phyloP scores from a whole-genome alignment of 2,329 filamentous ascomycete species.

The Leptographium lundbergii region DNA sequence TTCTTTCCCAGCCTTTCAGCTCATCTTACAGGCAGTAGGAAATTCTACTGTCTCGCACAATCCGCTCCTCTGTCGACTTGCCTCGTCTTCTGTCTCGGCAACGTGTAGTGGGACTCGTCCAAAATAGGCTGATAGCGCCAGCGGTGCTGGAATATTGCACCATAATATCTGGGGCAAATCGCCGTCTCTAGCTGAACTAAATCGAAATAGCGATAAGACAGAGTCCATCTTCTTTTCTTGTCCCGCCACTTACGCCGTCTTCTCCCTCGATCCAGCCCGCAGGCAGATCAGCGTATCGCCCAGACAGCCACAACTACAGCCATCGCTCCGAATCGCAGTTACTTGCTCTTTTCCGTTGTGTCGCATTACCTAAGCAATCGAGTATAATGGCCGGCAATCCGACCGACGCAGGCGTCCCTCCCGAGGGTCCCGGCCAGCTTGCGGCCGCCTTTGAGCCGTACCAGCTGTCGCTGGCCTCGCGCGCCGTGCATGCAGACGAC shows the following conservation, averaged over 20 bases:
- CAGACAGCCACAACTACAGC: background rate
- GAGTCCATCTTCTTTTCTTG: background rate
- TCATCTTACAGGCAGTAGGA: background rate
- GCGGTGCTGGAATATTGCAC: background rate
- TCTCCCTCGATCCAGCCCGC: background rate
- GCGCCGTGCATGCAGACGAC: slow-evolving; percentile 74
- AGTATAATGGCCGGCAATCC: background rate
- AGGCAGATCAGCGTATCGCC: background rate
- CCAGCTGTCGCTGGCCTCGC: slow-evolving; percentile 48
- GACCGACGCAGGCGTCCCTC: background rate
- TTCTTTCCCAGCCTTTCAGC: too few species aligned
- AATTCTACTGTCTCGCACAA: background rate
- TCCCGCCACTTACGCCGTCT: background rate
- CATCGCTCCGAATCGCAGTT: too few species aligned
- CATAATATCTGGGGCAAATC: background rate
- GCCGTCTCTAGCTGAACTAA: background rate
- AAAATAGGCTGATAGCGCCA: background rate
- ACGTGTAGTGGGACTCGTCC: background rate
- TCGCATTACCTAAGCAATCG: background rate
- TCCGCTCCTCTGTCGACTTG: background rate
- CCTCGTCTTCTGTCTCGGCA: background rate
- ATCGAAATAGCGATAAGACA: background rate
- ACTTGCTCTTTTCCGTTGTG: background rate
- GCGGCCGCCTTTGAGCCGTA: slow-evolving; percentile 19
- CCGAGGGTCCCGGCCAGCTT: slow-evolving; percentile 15